These are phyloP conservation scores for Coemansia sp. DNA, from an alignment of 192 early-diverging fungal genomes.

Conservation along the genomic window DNA sequence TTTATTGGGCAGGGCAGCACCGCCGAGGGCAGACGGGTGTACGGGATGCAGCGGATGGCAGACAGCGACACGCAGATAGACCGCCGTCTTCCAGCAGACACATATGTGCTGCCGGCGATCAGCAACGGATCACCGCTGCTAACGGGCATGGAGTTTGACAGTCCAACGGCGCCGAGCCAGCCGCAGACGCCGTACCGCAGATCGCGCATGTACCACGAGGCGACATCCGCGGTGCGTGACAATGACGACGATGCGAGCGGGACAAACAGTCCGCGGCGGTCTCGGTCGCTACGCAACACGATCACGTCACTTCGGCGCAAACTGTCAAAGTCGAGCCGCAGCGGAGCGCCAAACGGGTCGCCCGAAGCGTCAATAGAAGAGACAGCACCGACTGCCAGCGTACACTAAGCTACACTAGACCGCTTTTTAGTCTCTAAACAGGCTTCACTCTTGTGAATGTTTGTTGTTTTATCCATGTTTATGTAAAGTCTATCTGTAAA, in stretches of 20 bases:
- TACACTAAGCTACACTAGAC: constrained; percentile 7
- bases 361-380: constrained; percentile 32
- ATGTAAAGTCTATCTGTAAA: no score
- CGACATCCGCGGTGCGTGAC: not conserved
- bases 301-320: constrained; percentile 50
- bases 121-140: constrained; percentile 44
- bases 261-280: constrained; percentile 36
- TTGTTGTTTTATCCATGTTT: no score
- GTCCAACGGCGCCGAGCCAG: constrained; percentile 1
- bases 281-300: constrained; percentile 48
- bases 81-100: constrained; percentile 1
- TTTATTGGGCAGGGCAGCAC: constrained; percentile 5
- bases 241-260: constrained; percentile 14
- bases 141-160: constrained; percentile 29
- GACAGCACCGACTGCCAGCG: constrained; percentile 16
- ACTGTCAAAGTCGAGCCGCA: constrained; percentile 44
- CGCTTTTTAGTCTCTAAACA: no score
- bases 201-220: not conserved
- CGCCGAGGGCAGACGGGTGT: constrained; percentile 5
- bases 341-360: constrained; percentile 17
- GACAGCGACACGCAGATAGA: constrained; percentile 33
- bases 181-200: constrained; percentile 4
- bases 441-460: no score
- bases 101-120: constrained; percentile 36
- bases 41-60: constrained; percentile 29